phyloP scores from a whole-genome alignment of 73 alveolate species.

The Blepharisma japonicum region DNA sequence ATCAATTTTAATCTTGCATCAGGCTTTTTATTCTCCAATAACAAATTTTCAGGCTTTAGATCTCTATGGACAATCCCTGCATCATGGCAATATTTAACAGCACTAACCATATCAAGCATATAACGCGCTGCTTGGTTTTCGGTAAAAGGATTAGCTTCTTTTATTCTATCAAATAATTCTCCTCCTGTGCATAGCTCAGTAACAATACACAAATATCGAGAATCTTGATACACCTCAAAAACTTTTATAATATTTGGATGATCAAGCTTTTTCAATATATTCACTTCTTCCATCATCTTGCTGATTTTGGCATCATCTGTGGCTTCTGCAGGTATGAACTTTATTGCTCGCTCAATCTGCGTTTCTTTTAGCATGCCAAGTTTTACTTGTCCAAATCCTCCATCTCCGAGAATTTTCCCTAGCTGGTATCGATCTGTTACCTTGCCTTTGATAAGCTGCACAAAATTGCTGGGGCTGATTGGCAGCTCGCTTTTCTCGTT shows the following conservation, averaged over 20 bases:
- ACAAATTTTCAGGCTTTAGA: constrained; percentile 70
- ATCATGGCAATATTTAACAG: constrained; percentile 85
- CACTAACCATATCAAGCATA: constrained; percentile 77
- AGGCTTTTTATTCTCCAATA: constrained; percentile 61
- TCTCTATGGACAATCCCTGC: constrained; percentile 80
- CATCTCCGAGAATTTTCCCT: too few relatives aligned
- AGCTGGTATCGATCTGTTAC: too few relatives aligned
- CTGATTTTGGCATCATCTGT: too few relatives aligned
- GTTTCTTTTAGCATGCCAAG: too few relatives aligned
- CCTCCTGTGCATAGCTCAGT: constrained; percentile 56
- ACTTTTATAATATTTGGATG: constrained; percentile 51
- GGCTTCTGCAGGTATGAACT: too few relatives aligned
- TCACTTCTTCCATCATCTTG: constrained; percentile 38
- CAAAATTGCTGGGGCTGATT: too few relatives aligned
- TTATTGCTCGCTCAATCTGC: too few relatives aligned
- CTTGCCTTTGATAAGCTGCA: too few relatives aligned
- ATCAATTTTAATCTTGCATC: constrained; percentile 60
- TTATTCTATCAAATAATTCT: constrained; percentile 41
- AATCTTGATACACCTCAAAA: constrained; percentile 60
- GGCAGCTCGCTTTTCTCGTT: too few relatives aligned
- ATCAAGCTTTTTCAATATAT: constrained; percentile 46
- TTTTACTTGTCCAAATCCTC: too few relatives aligned
- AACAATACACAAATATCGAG: constrained; percentile 51
- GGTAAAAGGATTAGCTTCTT: constrained; percentile 44
- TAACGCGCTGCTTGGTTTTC: constrained; percentile 79